Conservation (phyloP, 2,329 filamentous ascomycete species). For the Aspergillus ibericus region DNA sequence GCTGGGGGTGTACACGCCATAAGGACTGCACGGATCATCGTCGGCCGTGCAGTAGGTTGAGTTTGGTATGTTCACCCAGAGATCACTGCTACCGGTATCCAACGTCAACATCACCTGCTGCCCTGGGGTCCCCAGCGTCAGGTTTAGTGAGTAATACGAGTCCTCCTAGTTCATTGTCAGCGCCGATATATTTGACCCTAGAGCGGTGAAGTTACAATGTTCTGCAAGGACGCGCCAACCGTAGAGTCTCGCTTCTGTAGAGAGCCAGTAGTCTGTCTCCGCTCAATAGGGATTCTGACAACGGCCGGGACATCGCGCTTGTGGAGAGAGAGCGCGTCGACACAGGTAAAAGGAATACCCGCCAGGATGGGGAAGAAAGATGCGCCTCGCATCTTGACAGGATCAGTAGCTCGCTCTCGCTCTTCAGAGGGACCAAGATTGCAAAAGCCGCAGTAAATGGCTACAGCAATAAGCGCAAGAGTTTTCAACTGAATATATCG, state of each 20-base stretch:
- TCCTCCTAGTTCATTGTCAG: not conserved
- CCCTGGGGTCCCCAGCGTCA: constrained; percentile 54
- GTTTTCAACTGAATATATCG: not conserved
- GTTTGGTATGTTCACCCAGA: constrained; percentile 63
- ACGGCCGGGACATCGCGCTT: constrained; percentile 13
- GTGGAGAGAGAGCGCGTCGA: constrained; percentile 10
- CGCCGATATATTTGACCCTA: not conserved
- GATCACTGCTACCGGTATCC: constrained; percentile 60
- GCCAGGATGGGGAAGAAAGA: not conserved
- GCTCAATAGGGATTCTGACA: constrained; percentile 10
- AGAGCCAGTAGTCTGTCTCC: constrained; percentile 1
- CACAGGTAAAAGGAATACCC: not conserved
- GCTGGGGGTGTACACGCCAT: constrained; percentile 69
- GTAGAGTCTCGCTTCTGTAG: constrained; percentile 8
- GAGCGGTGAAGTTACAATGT: not conserved
- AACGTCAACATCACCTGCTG: constrained; percentile 56
- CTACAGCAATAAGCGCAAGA: not conserved
- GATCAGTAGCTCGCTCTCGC: too few species aligned
- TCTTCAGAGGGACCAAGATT: not conserved
- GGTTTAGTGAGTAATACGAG: constrained; percentile 36
- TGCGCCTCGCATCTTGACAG: not conserved
- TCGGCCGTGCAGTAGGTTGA: constrained; percentile 60
- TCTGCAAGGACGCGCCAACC: constrained; percentile 3
- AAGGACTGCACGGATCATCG: constrained; percentile 52
- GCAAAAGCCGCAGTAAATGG: too few species aligned